Evolutionary conservation across 441 rosid genomes (phyloP).

Genomic region (Pelargonium fulgidum): DNA sequence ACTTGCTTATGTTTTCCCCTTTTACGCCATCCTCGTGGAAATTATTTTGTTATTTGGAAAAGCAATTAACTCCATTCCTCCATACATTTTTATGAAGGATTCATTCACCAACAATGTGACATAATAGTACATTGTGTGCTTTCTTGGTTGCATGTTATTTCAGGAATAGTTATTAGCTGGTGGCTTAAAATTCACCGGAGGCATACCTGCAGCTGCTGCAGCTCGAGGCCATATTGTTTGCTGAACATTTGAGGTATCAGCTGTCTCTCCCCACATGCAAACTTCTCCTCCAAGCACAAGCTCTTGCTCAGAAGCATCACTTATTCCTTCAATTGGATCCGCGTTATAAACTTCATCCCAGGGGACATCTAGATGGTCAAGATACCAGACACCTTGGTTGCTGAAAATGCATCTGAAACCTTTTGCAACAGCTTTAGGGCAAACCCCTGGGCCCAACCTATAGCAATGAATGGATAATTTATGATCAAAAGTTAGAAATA

Average conservation of each 20-base stretch:
- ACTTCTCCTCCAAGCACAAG: conserved; percentile 93
- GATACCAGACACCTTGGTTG: conserved; percentile 88
- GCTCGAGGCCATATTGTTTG: conserved; percentile 98
- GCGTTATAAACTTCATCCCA: conserved; percentile 68
- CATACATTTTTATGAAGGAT: too few relatives aligned
- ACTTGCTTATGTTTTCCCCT: too few relatives aligned
- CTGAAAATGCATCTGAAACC: conserved; percentile 89
- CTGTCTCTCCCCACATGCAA: conserved; percentile 94
- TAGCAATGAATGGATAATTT: conserved; percentile 5
- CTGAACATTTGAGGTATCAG: conserved; percentile 74
- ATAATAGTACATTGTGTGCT: too few relatives aligned
- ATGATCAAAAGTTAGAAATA: not conserved
- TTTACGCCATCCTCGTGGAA: too few relatives aligned
- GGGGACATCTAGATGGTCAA: conserved; percentile 89
- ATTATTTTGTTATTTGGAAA: too few relatives aligned
- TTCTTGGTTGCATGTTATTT: too few relatives aligned
- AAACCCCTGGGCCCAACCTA: conserved; percentile 78
- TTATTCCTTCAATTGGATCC: conserved; percentile 73
- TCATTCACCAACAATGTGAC: too few relatives aligned
- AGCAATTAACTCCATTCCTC: too few relatives aligned
- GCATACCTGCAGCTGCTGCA: conserved; percentile 86
- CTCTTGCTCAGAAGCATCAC: conserved; percentile 42
- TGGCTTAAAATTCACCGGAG: not conserved
- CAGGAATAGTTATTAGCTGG: too few relatives aligned
- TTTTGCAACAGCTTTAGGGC: conserved; percentile 71